phyloP scores from a whole-genome alignment of 2,329 filamentous ascomycete genomes.

The Fusarium pseudograminearum region DNA sequence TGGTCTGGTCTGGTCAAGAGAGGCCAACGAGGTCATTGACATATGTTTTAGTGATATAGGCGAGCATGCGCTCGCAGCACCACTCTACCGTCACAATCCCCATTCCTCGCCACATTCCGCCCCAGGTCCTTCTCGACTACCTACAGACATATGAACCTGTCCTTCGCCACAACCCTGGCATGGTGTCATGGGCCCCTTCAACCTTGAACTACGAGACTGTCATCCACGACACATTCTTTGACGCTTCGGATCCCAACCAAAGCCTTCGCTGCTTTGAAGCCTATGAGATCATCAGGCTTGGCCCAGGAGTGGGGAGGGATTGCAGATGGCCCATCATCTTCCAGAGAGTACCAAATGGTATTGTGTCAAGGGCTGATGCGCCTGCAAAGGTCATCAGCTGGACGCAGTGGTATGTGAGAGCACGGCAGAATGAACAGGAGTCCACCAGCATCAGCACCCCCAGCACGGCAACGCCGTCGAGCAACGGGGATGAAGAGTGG shows the following conservation, averaged over 20 bases:
- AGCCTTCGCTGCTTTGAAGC: conserved; percentile 51
- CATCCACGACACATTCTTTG: conserved; percentile 56
- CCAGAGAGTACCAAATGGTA: conserved; percentile 56
- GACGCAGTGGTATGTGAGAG: conserved; percentile 51
- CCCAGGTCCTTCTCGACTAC: conserved; percentile 52
- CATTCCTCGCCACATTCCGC: conserved; percentile 54
- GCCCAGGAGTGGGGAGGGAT: conserved; percentile 55
- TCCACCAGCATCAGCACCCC: conserved; percentile 34
- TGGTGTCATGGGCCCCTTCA: conserved; percentile 51
- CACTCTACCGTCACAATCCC: conserved; percentile 56
- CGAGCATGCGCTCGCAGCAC: conserved; percentile 48
- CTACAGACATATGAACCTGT: conserved; percentile 57
- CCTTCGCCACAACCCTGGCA: conserved; percentile 55
- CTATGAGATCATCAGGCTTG: conserved; percentile 50
- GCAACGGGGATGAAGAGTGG: conserved; percentile 40
- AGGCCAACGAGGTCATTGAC: neutral
- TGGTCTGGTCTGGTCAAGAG: neutral
- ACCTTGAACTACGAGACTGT: conserved; percentile 49
- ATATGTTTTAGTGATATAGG: conserved; percentile 1
- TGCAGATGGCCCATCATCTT: conserved; percentile 59
- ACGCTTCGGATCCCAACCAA: conserved; percentile 45
- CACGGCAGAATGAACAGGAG: conserved; percentile 13
- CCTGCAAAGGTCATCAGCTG: conserved; percentile 57
- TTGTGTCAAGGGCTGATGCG: conserved; percentile 56
- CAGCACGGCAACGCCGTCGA: conserved; percentile 29